Evolutionary conservation across 2,329 filamentous ascomycete genomes (phyloP).

Genomic region (Alternaria novae-zelandiae): DNA sequence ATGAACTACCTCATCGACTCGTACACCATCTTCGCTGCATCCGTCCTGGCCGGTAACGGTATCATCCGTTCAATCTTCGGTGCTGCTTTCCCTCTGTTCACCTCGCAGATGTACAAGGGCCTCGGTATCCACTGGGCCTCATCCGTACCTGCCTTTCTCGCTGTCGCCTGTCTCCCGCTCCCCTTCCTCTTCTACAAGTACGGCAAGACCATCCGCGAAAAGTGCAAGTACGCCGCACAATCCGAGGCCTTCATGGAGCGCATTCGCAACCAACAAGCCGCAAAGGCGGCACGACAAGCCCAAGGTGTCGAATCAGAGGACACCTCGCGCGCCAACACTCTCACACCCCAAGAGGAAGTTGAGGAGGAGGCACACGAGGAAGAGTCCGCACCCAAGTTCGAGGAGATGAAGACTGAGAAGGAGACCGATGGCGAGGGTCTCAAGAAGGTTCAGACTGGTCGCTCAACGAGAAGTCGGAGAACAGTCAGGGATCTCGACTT

Average conservation of each 20-base stretch:
- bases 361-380: slow-evolving; percentile 39
- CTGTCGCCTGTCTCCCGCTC: slow-evolving; percentile 73
- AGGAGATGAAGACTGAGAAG: slow-evolving; percentile 49
- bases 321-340: slow-evolving; percentile 33
- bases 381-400: slow-evolving; percentile 40
- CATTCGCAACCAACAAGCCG: slow-evolving; percentile 47
- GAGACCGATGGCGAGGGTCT: slow-evolving; percentile 34
- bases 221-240: slow-evolving; percentile 73
- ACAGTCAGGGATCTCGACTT: slow-evolving; percentile 36
- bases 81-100: slow-evolving; percentile 81
- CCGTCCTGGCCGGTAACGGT: slow-evolving; percentile 77
- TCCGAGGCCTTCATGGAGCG: slow-evolving; percentile 66
- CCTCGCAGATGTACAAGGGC: slow-evolving; percentile 64
- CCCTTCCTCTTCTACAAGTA: slow-evolving; percentile 80
- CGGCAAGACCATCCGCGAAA: slow-evolving; percentile 66
- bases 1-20: slow-evolving; percentile 53
- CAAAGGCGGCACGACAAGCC: slow-evolving; percentile 17
- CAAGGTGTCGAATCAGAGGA: slow-evolving; percentile 21
- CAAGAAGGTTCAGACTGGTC: slow-evolving; percentile 39
- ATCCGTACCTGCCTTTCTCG: slow-evolving; percentile 75
- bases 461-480: slow-evolving; percentile 33
- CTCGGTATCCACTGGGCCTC: slow-evolving; percentile 75
- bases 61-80: slow-evolving; percentile 80
- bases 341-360: slow-evolving; percentile 30
- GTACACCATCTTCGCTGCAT: slow-evolving; percentile 78